Evolutionary conservation across 192 early-diverging fungal species (phyloP).

Genomic region (Coemansia sp.): DNA sequence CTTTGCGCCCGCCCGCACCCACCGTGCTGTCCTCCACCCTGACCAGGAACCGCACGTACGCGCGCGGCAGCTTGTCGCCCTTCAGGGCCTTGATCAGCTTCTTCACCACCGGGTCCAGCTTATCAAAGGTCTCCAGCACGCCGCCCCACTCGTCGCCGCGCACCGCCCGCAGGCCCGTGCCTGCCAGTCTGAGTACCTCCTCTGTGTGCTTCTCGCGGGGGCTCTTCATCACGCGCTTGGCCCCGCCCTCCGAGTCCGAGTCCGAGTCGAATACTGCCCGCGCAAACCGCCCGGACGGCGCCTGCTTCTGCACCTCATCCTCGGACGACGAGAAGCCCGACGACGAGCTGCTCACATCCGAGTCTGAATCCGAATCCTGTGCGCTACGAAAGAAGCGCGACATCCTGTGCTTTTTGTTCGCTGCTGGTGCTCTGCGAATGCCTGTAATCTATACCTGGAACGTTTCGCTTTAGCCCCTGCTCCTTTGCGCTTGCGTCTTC

Average conservation of each 20-base stretch:
- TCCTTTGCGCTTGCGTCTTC: too few species aligned
- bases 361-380: conserved; percentile 51
- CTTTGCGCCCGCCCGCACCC: conserved; percentile 61
- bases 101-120: conserved; percentile 60
- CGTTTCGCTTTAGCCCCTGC: too few species aligned
- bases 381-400: conserved; percentile 86
- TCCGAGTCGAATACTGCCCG: conserved; percentile 52
- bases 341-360: conserved; percentile 58
- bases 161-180: conserved; percentile 62
- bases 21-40: conserved; percentile 69
- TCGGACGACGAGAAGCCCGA: conserved; percentile 58
- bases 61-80: conserved; percentile 19
- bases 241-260: conserved; percentile 59
- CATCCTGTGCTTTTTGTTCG: too few species aligned
- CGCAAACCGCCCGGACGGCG: conserved; percentile 27
- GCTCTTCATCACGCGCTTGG: conserved; percentile 70
- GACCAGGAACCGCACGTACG: conserved; percentile 47
- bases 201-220: conserved; percentile 77
- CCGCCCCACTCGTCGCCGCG: conserved; percentile 87
- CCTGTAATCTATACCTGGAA: too few species aligned
- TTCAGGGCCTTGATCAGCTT: conserved; percentile 50
- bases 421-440: too few species aligned
- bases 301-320: conserved; percentile 35
- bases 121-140: conserved; percentile 70
- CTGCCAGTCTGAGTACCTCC: conserved; percentile 65